Conservation (phyloP, 352 stramenopile species). For the Pythium sp. region DNA sequence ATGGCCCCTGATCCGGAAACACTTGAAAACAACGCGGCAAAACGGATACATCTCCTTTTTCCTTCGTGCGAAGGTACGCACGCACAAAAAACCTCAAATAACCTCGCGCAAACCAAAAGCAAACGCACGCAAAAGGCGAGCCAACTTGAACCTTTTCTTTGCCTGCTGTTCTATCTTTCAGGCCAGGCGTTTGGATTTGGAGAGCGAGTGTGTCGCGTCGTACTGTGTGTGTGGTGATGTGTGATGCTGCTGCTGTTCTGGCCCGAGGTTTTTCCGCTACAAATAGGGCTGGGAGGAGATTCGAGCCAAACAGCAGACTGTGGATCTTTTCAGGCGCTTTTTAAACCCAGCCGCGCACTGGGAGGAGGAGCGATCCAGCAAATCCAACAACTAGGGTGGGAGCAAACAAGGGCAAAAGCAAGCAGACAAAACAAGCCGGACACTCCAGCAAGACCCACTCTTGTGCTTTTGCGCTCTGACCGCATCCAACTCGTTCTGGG, state of each 20-base stretch:
- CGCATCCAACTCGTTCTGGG: background rate
- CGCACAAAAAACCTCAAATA: conserved; percentile 5
- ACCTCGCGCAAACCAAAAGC: background rate
- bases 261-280: conserved; percentile 5
- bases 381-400: background rate
- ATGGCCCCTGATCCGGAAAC: conserved; percentile 12
- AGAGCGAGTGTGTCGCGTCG: background rate
- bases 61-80: background rate
- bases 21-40: background rate
- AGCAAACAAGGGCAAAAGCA: background rate
- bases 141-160: conserved; percentile 2
- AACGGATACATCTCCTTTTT: conserved; percentile 13
- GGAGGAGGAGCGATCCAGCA: background rate
- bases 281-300: conserved; percentile 3
- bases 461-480: background rate
- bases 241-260: background rate
- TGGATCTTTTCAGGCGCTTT: conserved; percentile 4
- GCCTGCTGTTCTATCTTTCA: background rate
- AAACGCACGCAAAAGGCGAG: conserved; percentile 1
- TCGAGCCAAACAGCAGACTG: background rate
- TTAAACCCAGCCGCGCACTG: background rate
- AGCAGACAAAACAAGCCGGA: background rate
- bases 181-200: too few species aligned
- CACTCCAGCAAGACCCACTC: background rate
- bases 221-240: background rate